Percentiles rank a stretch among this genome's conserved stretches.
Evolutionary conservation across 345 rosid genomes (phyloP).

Genomic region (Kandelia obovata): DNA sequence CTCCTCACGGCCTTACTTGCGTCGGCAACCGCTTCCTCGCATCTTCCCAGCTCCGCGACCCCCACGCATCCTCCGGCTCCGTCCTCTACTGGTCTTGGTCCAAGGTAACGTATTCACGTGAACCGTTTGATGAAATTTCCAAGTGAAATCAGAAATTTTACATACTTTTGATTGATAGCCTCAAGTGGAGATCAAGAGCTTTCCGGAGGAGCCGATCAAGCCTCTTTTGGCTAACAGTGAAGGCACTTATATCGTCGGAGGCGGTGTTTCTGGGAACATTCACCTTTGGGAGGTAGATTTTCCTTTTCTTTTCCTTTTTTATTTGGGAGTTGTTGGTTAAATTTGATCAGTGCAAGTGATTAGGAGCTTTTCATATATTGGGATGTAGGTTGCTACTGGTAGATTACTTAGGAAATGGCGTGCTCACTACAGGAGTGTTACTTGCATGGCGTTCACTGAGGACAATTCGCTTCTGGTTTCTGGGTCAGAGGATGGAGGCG

Average conservation of each 20-base stretch:
- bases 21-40: conserved; percentile 63
- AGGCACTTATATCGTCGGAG: conserved; percentile 78
- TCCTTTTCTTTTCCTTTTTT: neutral
- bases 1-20: conserved; percentile 62
- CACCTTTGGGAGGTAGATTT: conserved; percentile 74
- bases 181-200: conserved; percentile 69
- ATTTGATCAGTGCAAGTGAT: neutral
- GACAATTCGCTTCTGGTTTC: conserved; percentile 75
- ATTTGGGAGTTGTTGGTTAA: neutral
- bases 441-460: conserved; percentile 68
- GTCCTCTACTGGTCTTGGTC: conserved; percentile 74
- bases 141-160: neutral
- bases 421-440: conserved; percentile 67
- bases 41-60: conserved; percentile 65
- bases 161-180: conserved; percentile 41
- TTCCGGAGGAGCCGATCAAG: conserved; percentile 68
- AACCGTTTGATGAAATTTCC: conserved; percentile 19
- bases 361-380: neutral
- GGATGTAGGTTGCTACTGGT: conserved; percentile 62
- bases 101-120: conserved; percentile 33
- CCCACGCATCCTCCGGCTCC: conserved; percentile 57
- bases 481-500: conserved; percentile 74
- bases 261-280: conserved; percentile 67
- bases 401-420: conserved; percentile 77
- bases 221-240: conserved; percentile 60